Evolutionary conservation across 148 eudicot species (phyloP), one percentile per base, ranked within the genome.

Genomic region (Euryodendron excelsum): DNA sequence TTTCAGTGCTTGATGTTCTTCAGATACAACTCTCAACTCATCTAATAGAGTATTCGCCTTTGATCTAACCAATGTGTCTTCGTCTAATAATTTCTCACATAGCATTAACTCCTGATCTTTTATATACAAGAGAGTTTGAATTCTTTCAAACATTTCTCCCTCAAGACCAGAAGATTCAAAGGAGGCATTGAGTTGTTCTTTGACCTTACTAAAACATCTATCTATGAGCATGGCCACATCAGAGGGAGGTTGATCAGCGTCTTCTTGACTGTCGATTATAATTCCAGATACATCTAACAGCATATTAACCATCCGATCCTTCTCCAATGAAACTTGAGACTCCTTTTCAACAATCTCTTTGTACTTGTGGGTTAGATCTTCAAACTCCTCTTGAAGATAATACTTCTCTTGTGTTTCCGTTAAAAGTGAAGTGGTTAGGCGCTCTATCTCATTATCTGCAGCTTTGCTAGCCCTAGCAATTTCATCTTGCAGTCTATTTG

Each of bases 231-330:
- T 45, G 77, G 83, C 80, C 41, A 85, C 70, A 74, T 80, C 91
- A 68, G 87, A 80, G 61, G 77, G 37, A 34, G 55, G 63, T 47
- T 62, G 61, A 50, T 48, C 47, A 20, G 72, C 58, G 50, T 79
- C 76, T 75, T 87, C 86, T 33, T 77, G 61, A 64, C 77, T 68
- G 48, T 75, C 85, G 52, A 79, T 71, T 70, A 87, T 27, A 33
- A 91, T 59, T 69, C 91, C 92, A 82, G 95, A 86, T 76, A 89
- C 92, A 82, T 91, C 94, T 39, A 84, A 74, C 77, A 94, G 79
- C 81, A 87, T 82, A 77, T 47, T 84, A 50, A 92, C 58, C 28
- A 90, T 75, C 66, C 66, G 78, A 68, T 89, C 88, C 81, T 89
- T 94, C 85, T 90, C 97, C 65, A 81, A 63, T 67, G 85, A 85